A percentile compares a stretch with the other conserved stretches of the same genome.
Evolutionary conservation across 495 filamentous ascomycete species (phyloP).

Genomic region (Penicillium verhagenii): DNA sequence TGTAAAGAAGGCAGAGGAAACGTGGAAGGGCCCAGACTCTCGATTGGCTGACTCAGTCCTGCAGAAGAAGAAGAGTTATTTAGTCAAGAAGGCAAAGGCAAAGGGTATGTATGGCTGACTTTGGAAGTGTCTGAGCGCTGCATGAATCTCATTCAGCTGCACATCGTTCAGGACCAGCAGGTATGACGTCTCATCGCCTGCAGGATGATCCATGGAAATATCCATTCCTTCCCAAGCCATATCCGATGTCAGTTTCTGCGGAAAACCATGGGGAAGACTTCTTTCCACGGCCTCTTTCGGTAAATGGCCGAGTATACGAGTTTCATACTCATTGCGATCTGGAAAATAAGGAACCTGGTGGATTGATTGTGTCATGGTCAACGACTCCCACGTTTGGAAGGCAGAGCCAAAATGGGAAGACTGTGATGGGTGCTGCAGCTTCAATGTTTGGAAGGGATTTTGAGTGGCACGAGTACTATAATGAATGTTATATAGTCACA

Average conservation of each 20-base stretch:
- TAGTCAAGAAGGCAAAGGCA: too few species aligned
- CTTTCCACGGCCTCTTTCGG: neutral
- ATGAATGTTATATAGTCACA: too few species aligned
- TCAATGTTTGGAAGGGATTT: too few species aligned
- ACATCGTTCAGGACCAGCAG: neutral
- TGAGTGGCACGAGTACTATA: too few species aligned
- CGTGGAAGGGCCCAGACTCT: too few species aligned
- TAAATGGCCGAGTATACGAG: too few species aligned
- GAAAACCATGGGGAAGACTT: neutral
- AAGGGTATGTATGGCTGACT: too few species aligned
- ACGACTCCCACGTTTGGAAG: too few species aligned
- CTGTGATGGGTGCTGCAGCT: neutral
- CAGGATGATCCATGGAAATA: neutral
- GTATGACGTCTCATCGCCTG: neutral
- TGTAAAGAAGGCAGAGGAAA: conserved; percentile 53
- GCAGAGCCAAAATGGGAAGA: too few species aligned
- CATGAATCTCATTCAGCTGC: neutral
- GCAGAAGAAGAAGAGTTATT: too few species aligned
- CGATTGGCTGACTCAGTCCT: too few species aligned
- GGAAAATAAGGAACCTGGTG: neutral
- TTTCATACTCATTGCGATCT: neutral
- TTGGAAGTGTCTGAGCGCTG: neutral
- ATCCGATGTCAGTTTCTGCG: neutral
- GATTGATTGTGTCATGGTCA: neutral
- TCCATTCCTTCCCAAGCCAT: neutral